phyloP scores from a whole-genome alignment of 2,329 filamentous ascomycete genomes.

The Pyricularia grisea region DNA sequence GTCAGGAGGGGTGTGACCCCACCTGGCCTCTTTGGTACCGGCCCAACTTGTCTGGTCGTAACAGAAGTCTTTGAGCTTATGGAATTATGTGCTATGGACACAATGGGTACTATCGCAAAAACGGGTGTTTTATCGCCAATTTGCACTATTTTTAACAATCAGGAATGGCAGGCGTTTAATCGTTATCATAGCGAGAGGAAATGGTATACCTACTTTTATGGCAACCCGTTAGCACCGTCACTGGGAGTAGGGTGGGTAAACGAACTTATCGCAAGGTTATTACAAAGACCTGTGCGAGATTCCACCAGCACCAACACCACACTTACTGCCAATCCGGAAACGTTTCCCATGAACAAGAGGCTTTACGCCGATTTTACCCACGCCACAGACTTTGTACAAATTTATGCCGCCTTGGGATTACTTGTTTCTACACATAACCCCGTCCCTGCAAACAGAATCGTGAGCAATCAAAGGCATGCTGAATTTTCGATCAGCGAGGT shows the following conservation, averaged over 20 bases:
- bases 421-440: conserved; percentile 55
- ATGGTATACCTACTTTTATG: conserved; percentile 72
- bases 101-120: conserved; percentile 47
- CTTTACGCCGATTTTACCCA: conserved; percentile 89
- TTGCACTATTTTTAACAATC: conserved; percentile 62
- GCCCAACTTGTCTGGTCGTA: too few relatives aligned
- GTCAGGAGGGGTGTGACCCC: too few relatives aligned
- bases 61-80: conserved; percentile 72
- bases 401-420: conserved; percentile 68
- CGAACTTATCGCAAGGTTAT: conserved; percentile 76
- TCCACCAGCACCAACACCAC: conserved; percentile 70
- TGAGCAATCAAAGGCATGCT: conserved; percentile 40
- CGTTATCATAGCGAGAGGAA: conserved; percentile 75
- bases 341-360: conserved; percentile 60
- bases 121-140: conserved; percentile 53
- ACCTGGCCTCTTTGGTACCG: too few relatives aligned
- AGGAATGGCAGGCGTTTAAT: conserved; percentile 72
- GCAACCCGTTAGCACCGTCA: conserved; percentile 69
- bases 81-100: conserved; percentile 82
- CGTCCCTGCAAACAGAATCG: conserved; percentile 37
- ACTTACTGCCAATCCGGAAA: conserved; percentile 54
- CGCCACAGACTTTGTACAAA: conserved; percentile 75
- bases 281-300: conserved; percentile 57
- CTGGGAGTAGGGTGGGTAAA: conserved; percentile 84
- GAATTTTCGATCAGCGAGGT: conserved; percentile 71